Percentiles rank a stretch among this genome's conserved stretches.
Conservation (phyloP, 257 asterid species). For the Thymus quinquecostatus region DNA sequence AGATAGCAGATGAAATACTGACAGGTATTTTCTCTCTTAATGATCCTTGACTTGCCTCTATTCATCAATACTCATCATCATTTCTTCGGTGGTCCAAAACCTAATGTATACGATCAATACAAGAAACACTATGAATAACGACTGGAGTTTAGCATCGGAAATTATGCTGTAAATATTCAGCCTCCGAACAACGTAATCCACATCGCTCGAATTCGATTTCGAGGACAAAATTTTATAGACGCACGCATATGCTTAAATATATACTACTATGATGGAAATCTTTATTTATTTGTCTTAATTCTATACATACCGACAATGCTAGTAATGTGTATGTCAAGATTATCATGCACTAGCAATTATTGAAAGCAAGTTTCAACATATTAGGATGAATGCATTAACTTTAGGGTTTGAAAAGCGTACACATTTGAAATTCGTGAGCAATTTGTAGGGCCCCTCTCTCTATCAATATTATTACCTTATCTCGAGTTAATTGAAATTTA, state of each 20-base stretch:
- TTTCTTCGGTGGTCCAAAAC: slow-evolving; percentile 30
- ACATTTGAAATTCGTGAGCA: slow-evolving; percentile 35
- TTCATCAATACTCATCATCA: slow-evolving; percentile 22
- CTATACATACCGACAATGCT: too few species aligned
- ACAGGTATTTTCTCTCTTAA: slow-evolving; percentile 25
- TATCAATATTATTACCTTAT: slow-evolving; percentile 15
- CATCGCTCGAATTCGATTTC: too few species aligned
- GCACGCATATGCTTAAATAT: too few species aligned
- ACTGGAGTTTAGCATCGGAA: too few species aligned
- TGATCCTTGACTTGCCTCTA: too few species aligned
- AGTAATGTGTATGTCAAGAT: neutral
- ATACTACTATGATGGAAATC: too few species aligned
- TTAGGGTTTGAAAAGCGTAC: slow-evolving; percentile 35
- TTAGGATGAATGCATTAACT: slow-evolving; percentile 41
- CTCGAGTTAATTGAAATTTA: slow-evolving; percentile 12
- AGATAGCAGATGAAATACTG: slow-evolving; percentile 23
- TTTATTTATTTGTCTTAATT: too few species aligned
- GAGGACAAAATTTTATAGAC: too few species aligned
- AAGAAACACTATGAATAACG: too few species aligned
- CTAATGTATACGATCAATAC: neutral
- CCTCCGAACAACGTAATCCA: too few species aligned
- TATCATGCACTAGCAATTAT: slow-evolving; percentile 17
- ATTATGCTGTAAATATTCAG: too few species aligned
- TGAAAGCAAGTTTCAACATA: slow-evolving; percentile 31
- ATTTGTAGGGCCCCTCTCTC: slow-evolving; percentile 37